Conservation (phyloP, 2,329 filamentous ascomycete species). For the Stenocarpella maydis region DNA sequence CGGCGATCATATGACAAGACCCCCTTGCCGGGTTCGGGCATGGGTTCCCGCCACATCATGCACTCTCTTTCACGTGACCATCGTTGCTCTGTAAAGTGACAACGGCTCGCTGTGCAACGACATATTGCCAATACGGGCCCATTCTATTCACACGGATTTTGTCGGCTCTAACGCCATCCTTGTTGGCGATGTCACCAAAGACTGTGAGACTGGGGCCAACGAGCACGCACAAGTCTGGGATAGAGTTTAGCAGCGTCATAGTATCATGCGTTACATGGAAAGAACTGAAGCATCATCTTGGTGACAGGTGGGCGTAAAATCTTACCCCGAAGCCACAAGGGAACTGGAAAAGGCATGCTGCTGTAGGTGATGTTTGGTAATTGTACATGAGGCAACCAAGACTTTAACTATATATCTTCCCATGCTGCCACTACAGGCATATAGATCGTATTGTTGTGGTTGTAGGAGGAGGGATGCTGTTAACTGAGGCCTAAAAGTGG, state of each 20-base stretch:
- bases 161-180: not conserved
- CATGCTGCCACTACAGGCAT: no score
- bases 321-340: not conserved
- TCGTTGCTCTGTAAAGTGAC: not conserved
- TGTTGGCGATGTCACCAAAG: not conserved
- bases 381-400: no score
- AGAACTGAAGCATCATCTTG: accelerated
- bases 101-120: not conserved
- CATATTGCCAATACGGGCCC: not conserved
- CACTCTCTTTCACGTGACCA: not conserved
- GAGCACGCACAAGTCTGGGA: not conserved
- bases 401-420: no score
- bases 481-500: no score
- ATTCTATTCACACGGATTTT: not conserved
- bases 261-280: not conserved
- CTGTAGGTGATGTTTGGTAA: not conserved
- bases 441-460: no score
- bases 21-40: not conserved
- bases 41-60: not conserved
- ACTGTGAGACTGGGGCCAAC: not conserved
- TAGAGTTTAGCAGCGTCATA: not conserved
- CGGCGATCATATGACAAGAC: not conserved
- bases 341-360: no score
- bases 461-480: no score
- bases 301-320: not conserved